Evolutionary conservation across 169 alveolate species (phyloP), one percentile per base, ranked within the genome.

Genomic region (Theileria parva): DNA sequence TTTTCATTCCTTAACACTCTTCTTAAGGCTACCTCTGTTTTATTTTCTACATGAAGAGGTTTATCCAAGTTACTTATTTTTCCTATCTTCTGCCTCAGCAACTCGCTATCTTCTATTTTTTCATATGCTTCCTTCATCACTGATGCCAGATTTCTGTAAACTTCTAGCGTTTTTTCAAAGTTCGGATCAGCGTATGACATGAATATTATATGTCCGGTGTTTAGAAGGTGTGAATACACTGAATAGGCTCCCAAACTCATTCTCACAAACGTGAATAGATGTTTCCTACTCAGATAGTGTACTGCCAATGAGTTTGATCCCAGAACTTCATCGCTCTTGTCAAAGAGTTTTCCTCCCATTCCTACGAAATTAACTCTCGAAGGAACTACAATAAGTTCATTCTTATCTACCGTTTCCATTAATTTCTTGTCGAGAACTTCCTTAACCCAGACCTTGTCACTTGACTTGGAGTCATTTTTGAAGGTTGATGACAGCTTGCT

Each of bases 231-330:
- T 12, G 91, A 88, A 72, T 61, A 81, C 25, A 87, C 95, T 44
- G 92, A 92, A 69, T 91, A 91, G 0, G 95, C 95, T 0, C 95
- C 95, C 68, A 85, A 72, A 3, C 88, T 48, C 63, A 85, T 88
- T 77, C 95, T 81, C 17, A 91, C 88, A 23, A 79, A 86, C 55
- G 81, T 87, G 93, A 92, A 91, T 66, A 91, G 69, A 71, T 87
- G 86, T 7, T 88, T 60, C 53, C 88, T 69, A 39, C 77, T 59
- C 60, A 91, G 28, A 37, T 88, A 91, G 32, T 88, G 92, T 30
- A 88, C 72, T n/a, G 86, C 79, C 21, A 91, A 85, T 28, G 73
- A 71, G 48, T 81, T 86, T 6, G 89, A 79, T 2, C 93, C 93
- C 64, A 66, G 79, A 19, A 86, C 44, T 37, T 79, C 74, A 51